phyloP scores from a whole-genome alignment of 2,329 filamentous ascomycete species.

The Sclerotinia sclerotiorum region DNA sequence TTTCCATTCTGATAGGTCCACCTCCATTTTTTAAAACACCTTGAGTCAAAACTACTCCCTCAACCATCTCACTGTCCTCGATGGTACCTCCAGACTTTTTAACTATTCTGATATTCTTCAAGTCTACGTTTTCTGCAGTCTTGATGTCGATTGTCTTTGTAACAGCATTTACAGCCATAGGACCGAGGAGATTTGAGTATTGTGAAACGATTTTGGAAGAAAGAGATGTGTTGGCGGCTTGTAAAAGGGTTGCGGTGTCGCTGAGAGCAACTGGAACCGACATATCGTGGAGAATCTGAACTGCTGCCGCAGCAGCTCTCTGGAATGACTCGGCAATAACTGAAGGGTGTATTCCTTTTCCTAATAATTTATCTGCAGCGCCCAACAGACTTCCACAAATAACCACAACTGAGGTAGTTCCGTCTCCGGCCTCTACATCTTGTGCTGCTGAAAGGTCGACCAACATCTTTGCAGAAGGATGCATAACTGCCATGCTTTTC shows the following conservation, averaged over 20 bases:
- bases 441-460: constrained; percentile 96
- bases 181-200: constrained; percentile 90
- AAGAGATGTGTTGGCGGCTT: constrained; percentile 94
- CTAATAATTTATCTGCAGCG: constrained; percentile 85
- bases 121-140: constrained; percentile 92
- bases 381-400: constrained; percentile 94
- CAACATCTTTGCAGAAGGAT: constrained; percentile 99
- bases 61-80: constrained; percentile 96
- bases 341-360: constrained; percentile 94
- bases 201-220: constrained; percentile 99
- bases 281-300: constrained; percentile 90
- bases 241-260: constrained; percentile 86
- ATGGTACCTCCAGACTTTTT: constrained; percentile 99
- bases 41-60: constrained; percentile 90
- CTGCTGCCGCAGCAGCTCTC: constrained; percentile 83
- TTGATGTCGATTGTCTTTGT: constrained; percentile 94
- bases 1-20: constrained; percentile 90
- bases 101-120: constrained; percentile 93
- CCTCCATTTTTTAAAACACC: constrained; percentile 90
- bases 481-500: constrained; percentile 98
- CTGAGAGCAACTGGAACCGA: constrained; percentile 86
- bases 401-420: constrained; percentile 96
- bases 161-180: constrained; percentile 96
- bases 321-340: constrained; percentile 98
- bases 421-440: constrained; percentile 97